These are phyloP conservation scores for Pinus taeda DNA, from an alignment of 75 land plant species.

Conservation along the genomic window DNA sequence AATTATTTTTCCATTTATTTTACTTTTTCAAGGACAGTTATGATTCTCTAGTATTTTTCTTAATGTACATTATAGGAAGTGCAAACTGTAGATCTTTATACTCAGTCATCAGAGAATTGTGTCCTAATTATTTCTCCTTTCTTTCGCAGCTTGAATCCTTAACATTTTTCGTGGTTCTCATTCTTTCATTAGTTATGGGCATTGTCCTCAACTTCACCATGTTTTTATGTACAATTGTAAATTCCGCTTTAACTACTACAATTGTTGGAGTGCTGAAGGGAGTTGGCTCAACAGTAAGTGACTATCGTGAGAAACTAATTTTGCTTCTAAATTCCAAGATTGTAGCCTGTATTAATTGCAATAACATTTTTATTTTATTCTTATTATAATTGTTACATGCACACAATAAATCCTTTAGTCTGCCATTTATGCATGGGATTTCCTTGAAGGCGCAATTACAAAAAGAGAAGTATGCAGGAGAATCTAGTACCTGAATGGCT, in stretches of 20 bases:
- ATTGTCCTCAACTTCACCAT: constrained; percentile 90
- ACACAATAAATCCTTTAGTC: neutral
- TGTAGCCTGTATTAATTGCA: neutral
- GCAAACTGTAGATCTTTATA: neutral
- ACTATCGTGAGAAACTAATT: neutral
- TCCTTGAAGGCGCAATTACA: neutral
- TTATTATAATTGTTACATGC: neutral
- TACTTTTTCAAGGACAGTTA: neutral
- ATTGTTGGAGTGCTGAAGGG: constrained; percentile 98
- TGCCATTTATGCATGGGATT: neutral
- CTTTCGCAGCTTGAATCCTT: constrained; percentile 52
- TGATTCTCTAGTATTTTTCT: neutral
- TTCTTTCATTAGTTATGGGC: constrained; percentile 91
- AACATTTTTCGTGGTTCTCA: constrained; percentile 52
- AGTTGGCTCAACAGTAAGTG: constrained; percentile 85
- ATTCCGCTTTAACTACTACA: constrained; percentile 97
- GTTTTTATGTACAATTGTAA: constrained; percentile 94
- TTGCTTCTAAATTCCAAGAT: neutral
- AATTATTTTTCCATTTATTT: too few relatives aligned
- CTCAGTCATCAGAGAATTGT: neutral
- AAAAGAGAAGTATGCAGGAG: neutral
- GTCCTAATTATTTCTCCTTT: neutral
- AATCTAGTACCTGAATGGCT: neutral
- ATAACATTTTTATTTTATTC: neutral
- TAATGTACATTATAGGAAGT: neutral